Conservation (phyloP, 2,329 filamentous ascomycete species). For the Alternaria metachromatica region DNA sequence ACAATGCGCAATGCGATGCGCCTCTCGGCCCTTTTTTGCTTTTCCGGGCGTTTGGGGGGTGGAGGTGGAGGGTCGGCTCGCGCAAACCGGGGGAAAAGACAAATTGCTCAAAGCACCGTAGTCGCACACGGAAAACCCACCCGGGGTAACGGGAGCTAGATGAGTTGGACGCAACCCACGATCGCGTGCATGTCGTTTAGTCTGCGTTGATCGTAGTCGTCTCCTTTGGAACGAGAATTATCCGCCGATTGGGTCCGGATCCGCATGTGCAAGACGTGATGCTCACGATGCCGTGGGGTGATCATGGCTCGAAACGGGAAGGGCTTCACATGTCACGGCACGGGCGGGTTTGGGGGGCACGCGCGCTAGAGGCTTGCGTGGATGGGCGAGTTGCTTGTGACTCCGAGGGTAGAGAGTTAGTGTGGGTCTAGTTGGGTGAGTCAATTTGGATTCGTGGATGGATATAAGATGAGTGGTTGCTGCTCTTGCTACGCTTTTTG, state of each 20-base stretch:
- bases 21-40: constrained; percentile 1
- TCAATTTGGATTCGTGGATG: not conserved
- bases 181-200: not conserved
- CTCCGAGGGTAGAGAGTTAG: constrained; percentile 14
- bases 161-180: not conserved
- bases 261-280: constrained; percentile 10
- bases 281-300: constrained; percentile 18
- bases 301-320: constrained; percentile 17
- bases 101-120: not conserved
- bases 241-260: constrained; percentile 13
- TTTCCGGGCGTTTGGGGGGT: not conserved
- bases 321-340: constrained; percentile 2
- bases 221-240: constrained; percentile 9
- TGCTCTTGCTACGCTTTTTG: not conserved
- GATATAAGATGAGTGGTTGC: constrained; percentile 7
- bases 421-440: constrained; percentile 3
- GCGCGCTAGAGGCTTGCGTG: not conserved
- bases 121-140: constrained; percentile 9
- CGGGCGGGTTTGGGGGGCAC: not conserved
- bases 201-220: not conserved
- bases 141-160: constrained; percentile 15
- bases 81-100: not conserved
- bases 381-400: constrained; percentile 9
- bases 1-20: not conserved
- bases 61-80: constrained; percentile 1